Conservation (phyloP, 2,329 filamentous ascomycete species). For the Calonectria pseudoreteaudii region DNA sequence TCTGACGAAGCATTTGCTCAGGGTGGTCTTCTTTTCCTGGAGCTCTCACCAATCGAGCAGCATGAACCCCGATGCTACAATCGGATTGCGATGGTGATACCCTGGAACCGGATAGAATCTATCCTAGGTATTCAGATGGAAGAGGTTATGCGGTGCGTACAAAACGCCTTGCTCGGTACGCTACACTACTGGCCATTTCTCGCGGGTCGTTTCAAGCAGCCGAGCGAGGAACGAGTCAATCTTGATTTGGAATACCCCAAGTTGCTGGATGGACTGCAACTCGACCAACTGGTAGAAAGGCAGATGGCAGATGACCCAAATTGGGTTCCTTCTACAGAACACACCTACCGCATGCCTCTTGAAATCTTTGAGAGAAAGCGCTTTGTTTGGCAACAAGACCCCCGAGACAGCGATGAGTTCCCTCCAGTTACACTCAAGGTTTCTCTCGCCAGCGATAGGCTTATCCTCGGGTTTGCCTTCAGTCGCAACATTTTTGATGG, state of each 20-base stretch:
- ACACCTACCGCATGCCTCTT: background rate
- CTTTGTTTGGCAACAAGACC: conserved; percentile 18
- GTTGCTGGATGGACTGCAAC: background rate
- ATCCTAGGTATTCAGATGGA: background rate
- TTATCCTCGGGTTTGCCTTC: conserved; percentile 35
- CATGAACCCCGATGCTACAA: conserved; percentile 29
- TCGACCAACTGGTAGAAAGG: background rate
- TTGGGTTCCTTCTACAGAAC: too few relatives aligned
- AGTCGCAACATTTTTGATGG: conserved; percentile 34
- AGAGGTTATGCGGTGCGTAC: background rate
- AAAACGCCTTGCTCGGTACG: conserved; percentile 13
- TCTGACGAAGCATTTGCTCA: background rate
- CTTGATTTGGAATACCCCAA: conserved; percentile 25
- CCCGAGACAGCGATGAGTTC: background rate
- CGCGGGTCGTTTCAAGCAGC: conserved; percentile 17
- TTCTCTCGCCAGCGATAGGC: conserved; percentile 1
- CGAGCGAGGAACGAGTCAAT: background rate
- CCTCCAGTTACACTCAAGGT: conserved; percentile 26
- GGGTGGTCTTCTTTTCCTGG: background rate
- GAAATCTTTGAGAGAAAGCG: background rate
- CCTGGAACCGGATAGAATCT: background rate
- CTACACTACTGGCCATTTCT: conserved; percentile 33
- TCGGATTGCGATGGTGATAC: conserved; percentile 27
- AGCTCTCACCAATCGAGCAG: conserved; percentile 33
- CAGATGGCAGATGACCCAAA: background rate